phyloP scores from a whole-genome alignment of 2,329 filamentous ascomycete genomes.

The Ophiocordyceps sinensis region DNA sequence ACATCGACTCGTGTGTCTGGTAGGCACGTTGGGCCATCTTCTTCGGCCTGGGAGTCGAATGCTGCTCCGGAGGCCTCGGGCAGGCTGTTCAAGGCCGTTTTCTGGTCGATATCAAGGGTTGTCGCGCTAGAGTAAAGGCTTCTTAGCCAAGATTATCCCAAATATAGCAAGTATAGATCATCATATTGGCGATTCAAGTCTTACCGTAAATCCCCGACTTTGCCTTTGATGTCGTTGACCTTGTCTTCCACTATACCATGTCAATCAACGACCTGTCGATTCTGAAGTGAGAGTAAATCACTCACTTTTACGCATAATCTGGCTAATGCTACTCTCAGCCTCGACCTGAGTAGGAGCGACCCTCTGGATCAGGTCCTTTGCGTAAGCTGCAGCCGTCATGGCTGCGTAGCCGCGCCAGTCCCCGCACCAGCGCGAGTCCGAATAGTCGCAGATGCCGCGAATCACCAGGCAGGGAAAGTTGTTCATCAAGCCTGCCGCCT shows the following conservation, averaged over 20 bases:
- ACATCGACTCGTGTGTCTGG: constrained; percentile 17
- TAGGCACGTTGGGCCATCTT: constrained; percentile 17
- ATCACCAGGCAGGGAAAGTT: constrained; percentile 16
- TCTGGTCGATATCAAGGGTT: constrained; percentile 5
- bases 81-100: constrained; percentile 9
- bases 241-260: no score
- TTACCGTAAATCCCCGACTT: background rate
- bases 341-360: background rate
- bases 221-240: background rate
- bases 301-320: background rate
- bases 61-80: constrained; percentile 9
- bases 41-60: constrained; percentile 19
- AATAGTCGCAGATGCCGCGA: constrained; percentile 20
- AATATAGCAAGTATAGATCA: no score
- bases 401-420: constrained; percentile 14
- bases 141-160: no score
- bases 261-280: no score
- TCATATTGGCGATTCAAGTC: background rate
- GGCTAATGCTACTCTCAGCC: background rate
- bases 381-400: constrained; percentile 13
- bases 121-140: background rate
- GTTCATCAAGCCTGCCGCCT: constrained; percentile 4
- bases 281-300: no score
- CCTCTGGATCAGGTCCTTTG: constrained; percentile 7
- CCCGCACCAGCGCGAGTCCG: constrained; percentile 14